These are phyloP conservation scores for Rhodotorula sp. DNA, from an alignment of 1,284 basidiomycete species.

Conservation along the genomic window DNA sequence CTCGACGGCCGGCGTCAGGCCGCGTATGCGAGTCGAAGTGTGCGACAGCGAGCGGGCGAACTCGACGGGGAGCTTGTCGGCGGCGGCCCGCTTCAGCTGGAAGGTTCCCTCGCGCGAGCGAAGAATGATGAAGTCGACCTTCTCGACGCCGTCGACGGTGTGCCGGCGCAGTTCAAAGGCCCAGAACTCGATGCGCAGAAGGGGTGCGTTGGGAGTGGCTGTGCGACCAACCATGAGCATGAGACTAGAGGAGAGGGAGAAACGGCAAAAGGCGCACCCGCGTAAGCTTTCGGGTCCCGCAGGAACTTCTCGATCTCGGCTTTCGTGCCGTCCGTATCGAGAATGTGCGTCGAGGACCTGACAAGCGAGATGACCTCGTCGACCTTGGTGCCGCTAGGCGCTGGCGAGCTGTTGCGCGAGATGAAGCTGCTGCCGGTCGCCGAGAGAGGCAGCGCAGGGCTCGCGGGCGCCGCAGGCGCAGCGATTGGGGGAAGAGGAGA, in stretches of 20 bases:
- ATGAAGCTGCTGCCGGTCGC: not conserved
- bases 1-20: conserved; percentile 23
- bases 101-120: conserved; percentile 23
- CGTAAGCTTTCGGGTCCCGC: conserved; percentile 26
- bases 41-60: conserved; percentile 34
- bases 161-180: conserved; percentile 36
- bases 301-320: conserved; percentile 35
- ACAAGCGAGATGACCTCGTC: conserved; percentile 33
- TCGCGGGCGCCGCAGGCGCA: not conserved
- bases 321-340: conserved; percentile 28
- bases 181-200: conserved; percentile 27
- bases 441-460: not conserved
- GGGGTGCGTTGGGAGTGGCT: conserved; percentile 11
- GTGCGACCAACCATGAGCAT: not conserved
- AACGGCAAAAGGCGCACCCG: conserved; percentile 9
- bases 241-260: not conserved
- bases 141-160: conserved; percentile 25
- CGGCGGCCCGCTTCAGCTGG: conserved; percentile 30
- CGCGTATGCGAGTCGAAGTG: conserved; percentile 1
- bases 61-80: conserved; percentile 22
- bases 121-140: conserved; percentile 41
- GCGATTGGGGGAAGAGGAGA: not conserved
- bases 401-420: conserved; percentile 22
- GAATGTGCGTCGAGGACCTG: conserved; percentile 19
- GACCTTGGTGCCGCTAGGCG: conserved; percentile 6